These are phyloP conservation scores for Botrytis pseudocinerea DNA, from an alignment of 2,329 filamentous ascomycete species.

Conservation along the genomic window DNA sequence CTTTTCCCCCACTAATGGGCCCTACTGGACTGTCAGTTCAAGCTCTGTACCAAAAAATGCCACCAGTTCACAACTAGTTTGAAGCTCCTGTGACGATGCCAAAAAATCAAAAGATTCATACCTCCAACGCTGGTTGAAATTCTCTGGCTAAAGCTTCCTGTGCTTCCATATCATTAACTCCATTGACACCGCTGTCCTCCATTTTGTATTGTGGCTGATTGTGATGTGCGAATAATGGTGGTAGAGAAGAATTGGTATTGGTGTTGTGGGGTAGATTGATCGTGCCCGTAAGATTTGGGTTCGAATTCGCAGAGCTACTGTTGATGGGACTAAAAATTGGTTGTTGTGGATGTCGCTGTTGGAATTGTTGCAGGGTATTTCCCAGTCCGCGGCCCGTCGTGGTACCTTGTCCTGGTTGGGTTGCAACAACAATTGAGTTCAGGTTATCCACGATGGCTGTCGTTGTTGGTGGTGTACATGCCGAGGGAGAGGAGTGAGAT, in stretches of 20 bases:
- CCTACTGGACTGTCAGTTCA: conserved; percentile 55
- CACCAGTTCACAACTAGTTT: background rate
- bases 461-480: conserved; percentile 8
- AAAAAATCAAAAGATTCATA: conserved; percentile 41
- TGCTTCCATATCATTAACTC: conserved; percentile 43
- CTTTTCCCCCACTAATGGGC: conserved; percentile 78
- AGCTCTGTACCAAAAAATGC: conserved; percentile 26
- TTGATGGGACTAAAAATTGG: conserved; percentile 19
- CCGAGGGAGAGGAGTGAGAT: conserved; percentile 5
- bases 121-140: conserved; percentile 59
- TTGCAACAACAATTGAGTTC: conserved; percentile 7
- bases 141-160: conserved; percentile 62
- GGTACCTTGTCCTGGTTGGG: conserved; percentile 8
- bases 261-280: conserved; percentile 22
- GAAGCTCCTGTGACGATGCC: background rate
- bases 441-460: conserved; percentile 7
- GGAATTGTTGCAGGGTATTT: conserved; percentile 23
- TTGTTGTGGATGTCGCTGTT: conserved; percentile 20
- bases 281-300: conserved; percentile 4
- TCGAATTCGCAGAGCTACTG: conserved; percentile 7
- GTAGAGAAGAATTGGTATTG: conserved; percentile 25
- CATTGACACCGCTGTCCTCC: conserved; percentile 25
- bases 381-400: conserved; percentile 16
- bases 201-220: conserved; percentile 34
- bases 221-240: conserved; percentile 21